Conservation (phyloP, 108 stramenopile species). For the Pseudonitzschia pungens region DNA sequence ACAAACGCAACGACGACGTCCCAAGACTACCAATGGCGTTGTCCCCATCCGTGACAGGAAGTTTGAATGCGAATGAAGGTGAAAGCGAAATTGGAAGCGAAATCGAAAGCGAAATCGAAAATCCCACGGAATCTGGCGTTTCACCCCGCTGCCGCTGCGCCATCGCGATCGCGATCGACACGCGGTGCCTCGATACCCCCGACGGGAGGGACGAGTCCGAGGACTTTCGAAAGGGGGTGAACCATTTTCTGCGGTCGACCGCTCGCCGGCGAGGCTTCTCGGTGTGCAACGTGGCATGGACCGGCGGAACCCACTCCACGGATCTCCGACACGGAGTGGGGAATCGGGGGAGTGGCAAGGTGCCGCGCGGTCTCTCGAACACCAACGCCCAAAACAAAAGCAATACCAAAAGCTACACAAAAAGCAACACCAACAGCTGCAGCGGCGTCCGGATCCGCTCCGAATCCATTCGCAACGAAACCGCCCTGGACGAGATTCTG, state of each 20-base stretch:
- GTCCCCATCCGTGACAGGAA: not conserved
- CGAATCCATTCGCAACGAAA: not conserved
- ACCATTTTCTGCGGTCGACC: conserved; percentile 4
- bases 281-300: not conserved
- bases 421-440: not conserved
- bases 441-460: not conserved
- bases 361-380: not conserved
- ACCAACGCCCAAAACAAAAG: not conserved
- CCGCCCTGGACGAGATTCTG: not conserved
- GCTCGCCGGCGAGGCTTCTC: conserved; percentile 3
- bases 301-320: not conserved
- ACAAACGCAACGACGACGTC: too few species aligned
- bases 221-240: not conserved
- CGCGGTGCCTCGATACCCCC: conserved; percentile 22
- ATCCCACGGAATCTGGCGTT: too few species aligned
- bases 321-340: not conserved
- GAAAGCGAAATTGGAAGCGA: not conserved
- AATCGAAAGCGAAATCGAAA: not conserved
- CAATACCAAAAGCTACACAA: too few species aligned
- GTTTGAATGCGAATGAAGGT: not conserved
- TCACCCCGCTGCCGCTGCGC: not conserved
- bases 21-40: too few species aligned
- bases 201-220: conserved; percentile 12
- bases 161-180: conserved; percentile 33
- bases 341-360: too few species aligned